These are phyloP conservation scores for Gastrolobium villosum DNA, from an alignment of 306 rosid species.

Conservation along the genomic window DNA sequence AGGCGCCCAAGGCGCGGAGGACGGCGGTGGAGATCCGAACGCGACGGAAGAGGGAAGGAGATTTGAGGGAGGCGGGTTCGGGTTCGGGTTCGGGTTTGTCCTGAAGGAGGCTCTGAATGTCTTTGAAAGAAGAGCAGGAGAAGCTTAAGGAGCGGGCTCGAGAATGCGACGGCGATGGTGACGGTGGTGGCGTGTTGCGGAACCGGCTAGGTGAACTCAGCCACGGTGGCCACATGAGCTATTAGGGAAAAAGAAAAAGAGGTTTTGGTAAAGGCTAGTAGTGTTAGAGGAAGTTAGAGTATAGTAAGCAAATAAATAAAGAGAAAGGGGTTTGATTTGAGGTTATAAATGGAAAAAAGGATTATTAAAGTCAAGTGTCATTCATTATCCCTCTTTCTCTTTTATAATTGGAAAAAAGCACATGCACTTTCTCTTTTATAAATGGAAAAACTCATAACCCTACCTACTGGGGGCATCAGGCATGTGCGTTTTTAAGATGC, in stretches of 20 bases:
- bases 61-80: conserved; percentile 52
- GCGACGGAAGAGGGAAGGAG: conserved; percentile 76
- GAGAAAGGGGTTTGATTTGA: background rate
- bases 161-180: conserved; percentile 31
- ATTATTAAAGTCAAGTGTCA: conserved; percentile 19
- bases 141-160: conserved; percentile 39
- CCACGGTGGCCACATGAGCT: conserved; percentile 86
- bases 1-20: conserved; percentile 58
- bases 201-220: conserved; percentile 66
- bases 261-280: background rate
- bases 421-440: too few species aligned
- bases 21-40: conserved; percentile 66
- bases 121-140: conserved; percentile 85
- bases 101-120: conserved; percentile 66
- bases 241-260: background rate
- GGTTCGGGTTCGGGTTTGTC: conserved; percentile 54
- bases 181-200: conserved; percentile 47
- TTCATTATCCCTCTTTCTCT: background rate
- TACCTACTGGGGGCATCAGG: too few species aligned
- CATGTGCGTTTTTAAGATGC: too few species aligned
- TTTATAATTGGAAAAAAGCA: too few species aligned
- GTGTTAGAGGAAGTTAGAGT: background rate
- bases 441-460: too few species aligned
- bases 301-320: background rate
- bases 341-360: conserved; percentile 51